These are phyloP conservation scores for Fraxinus latifolia DNA, from an alignment of 305 asterid species.

Conservation along the genomic window DNA sequence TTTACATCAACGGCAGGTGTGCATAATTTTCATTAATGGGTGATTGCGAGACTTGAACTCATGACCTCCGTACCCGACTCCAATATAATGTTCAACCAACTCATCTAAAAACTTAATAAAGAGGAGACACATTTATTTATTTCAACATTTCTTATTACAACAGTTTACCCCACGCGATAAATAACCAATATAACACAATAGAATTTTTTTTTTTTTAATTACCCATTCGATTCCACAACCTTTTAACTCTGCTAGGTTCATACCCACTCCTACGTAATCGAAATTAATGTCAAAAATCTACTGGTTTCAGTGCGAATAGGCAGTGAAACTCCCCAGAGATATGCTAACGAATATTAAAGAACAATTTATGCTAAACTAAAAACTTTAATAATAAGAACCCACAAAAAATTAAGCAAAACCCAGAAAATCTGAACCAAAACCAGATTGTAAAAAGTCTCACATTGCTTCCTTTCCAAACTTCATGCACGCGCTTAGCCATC, in stretches of 20 bases:
- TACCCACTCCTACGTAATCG: not conserved
- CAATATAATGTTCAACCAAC: not conserved
- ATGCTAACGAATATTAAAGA: conserved; percentile 19
- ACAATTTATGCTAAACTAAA: conserved; percentile 23
- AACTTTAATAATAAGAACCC: not conserved
- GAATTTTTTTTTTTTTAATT: not conserved
- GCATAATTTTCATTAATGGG: conserved; percentile 7
- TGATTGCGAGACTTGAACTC: not conserved
- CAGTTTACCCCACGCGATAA: not conserved
- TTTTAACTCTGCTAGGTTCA: not conserved
- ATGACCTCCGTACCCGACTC: not conserved
- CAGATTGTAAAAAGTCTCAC: conserved; percentile 46
- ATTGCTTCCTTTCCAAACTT: conserved; percentile 95
- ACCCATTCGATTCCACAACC: conserved; percentile 6
- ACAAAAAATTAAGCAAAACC: conserved; percentile 20
- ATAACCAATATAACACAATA: not conserved
- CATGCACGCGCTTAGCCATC: conserved; percentile 91
- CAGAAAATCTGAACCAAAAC: conserved; percentile 5
- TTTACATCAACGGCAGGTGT: not conserved
- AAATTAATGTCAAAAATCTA: not conserved
- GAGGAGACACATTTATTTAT: not conserved
- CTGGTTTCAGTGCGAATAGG: not conserved
- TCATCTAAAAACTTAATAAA: not conserved
- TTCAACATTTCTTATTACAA: not conserved
- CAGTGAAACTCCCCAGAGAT: conserved; percentile 11